Evolutionary conservation across 306 rosid species (phyloP), one percentile per base, ranked within the genome.

Genomic region (Lathyrus sativus): DNA sequence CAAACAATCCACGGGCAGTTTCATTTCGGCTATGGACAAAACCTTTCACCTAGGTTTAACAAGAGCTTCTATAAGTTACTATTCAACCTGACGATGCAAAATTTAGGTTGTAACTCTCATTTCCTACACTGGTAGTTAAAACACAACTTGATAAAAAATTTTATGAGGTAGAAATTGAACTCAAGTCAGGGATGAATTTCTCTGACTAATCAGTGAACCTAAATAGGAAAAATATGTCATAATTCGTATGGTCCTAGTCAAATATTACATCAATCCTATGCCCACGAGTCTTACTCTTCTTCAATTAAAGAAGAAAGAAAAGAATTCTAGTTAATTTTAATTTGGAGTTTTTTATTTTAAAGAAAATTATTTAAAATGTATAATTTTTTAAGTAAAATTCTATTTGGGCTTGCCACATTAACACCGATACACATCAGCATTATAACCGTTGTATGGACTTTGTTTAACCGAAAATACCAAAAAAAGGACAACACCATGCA

Each of bases 221-320:
- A 68, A 45, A 45, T 45, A 6, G 13, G 44, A 3, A 41, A 41
- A 41, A 41, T 41, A 41, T 11, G 11, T 26, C 29, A 26, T 26
- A 26, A 26, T 26, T 26, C 44, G 10, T 10, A 4, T 41, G 44
- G 44, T 41, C 44, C 44, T 41, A 3, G 4, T 26, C 29, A 3
- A 26, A 26, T 26, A 26, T 9, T 51, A 6, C 96, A 86, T 72
- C 88, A 88, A 1, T 87, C 89, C 29, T 85, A 72, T 46, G 81
- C 79, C 7, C 87, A 75, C 65, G 91, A 83, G 45, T 72, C 79
- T 6, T 89, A 95, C 45, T 85, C 95, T 7, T 72, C 86, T 3
- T 51, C 57, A 51, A 19, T 51, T 19, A 19, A 51, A 51, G 57
- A 19, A 46, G 22, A 14, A 19, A 11, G 29, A 18, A n/a, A 18